A percentile compares a stretch with the other conserved stretches of the same genome.
These are phyloP conservation scores for Groenewaldozyma auringiensis DNA, from an alignment of 1,139 yeast species.

Conservation along the genomic window DNA sequence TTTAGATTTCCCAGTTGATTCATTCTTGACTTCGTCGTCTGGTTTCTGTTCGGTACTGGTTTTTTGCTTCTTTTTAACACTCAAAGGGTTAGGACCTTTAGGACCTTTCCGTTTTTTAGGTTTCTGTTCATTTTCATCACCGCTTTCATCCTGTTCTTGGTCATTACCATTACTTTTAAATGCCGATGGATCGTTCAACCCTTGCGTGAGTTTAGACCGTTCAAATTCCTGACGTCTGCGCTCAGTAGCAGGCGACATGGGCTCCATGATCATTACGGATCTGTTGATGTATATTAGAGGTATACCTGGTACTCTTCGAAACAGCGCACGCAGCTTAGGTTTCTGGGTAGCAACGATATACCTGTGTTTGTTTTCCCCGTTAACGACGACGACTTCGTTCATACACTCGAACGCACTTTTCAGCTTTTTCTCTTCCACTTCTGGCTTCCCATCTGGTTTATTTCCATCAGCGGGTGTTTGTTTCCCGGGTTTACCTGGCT, in stretches of 20 bases:
- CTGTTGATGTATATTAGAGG: conserved; percentile 83
- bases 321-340: conserved; percentile 52
- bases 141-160: conserved; percentile 19
- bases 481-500: conserved; percentile 6
- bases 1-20: neutral
- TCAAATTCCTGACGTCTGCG: conserved; percentile 51
- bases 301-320: conserved; percentile 78
- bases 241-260: conserved; percentile 66
- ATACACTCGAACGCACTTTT: conserved; percentile 67
- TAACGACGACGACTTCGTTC: conserved; percentile 55
- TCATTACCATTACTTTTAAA: conserved; percentile 13
- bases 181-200: conserved; percentile 59
- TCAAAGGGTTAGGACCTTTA: conserved; percentile 74
- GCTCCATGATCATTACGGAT: conserved; percentile 95
- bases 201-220: conserved; percentile 57
- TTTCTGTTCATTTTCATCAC: conserved; percentile 19
- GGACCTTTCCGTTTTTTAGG: conserved; percentile 58
- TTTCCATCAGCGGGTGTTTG: conserved; percentile 8
- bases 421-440: conserved; percentile 6
- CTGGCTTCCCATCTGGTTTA: conserved; percentile 3
- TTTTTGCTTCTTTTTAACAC: conserved; percentile 51
- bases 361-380: conserved; percentile 79
- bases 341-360: conserved; percentile 85
- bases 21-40: neutral
- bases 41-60: neutral